Base-by-base conservation (phyloP, 176 grass and related monocot genomes). In the Cenchrus americanus region DNA sequence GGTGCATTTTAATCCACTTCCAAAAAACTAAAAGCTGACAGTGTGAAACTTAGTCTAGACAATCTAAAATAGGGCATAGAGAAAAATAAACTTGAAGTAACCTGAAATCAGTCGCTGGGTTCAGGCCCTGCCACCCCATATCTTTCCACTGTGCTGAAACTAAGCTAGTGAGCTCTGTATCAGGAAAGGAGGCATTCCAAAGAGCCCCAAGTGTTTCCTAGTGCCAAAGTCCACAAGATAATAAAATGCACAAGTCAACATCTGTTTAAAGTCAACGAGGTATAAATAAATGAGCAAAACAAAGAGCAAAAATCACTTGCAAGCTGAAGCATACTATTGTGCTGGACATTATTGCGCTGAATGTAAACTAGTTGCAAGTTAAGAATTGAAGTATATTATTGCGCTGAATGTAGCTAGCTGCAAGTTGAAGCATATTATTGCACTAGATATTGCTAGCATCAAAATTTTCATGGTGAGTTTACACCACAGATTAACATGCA, bases 141-240 rank as follows among this genome's bases (percentile, higher is more conserved):
- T 95, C 93, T 74, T 98, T 98, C 93, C 96, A 98, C 77, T 95
- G 92, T 13, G 91, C 92, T 52, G 96, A 95, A 82, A 98, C 87
- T 75, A 98, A 65, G 67, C 89, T 61, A 44, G 79, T 83, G 43
- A 93, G 72, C 85, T 95, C 85, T 88, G 67, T 90, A 69, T 92
- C 89, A 15, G 91, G 93, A 72, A 90, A 98, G 6, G 91, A 98
- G 72, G 66, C 69, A 65, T 90, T 81, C 93, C 93, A 98, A 62
- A 98, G 93, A 88, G 86, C 85, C 65, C 62, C 69, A 26, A 98
- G 92, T 3, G 92, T 88, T 93, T 95, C 93, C 92, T 98, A 80
- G 26, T 79, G 30, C 67, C 67, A 87, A 70, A 80, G 61, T 21
- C 23, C 23, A 69, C n/a, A 69, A 81, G 13, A 77, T 57, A 58